Conservation (phyloP, 805 yeast genomes). For the Suhomyces kilbournensis region DNA sequence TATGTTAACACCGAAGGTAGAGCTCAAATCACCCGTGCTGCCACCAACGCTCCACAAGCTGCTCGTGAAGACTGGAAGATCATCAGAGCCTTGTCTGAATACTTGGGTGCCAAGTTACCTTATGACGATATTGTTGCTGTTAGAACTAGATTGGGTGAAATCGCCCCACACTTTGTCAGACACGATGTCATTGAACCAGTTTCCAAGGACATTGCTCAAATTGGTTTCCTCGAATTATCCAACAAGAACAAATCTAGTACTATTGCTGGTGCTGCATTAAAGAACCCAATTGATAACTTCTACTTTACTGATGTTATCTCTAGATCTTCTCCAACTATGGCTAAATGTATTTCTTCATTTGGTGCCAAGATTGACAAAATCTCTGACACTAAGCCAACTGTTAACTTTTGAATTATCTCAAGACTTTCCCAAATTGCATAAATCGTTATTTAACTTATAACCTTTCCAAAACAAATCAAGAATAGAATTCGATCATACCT, state of each 20-base stretch:
- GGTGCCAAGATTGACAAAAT: constrained; percentile 64
- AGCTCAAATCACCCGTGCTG: constrained; percentile 80
- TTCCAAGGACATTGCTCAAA: constrained; percentile 51
- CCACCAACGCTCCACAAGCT: constrained; percentile 81
- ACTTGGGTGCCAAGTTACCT: constrained; percentile 65
- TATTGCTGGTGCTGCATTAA: constrained; percentile 45
- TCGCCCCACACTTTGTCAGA: constrained; percentile 77
- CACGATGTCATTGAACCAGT: constrained; percentile 74
- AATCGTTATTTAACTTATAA: constrained; percentile 6
- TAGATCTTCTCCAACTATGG: constrained; percentile 87
- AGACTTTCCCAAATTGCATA: constrained; percentile 8
- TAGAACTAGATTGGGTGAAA: constrained; percentile 65
- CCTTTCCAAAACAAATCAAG: not conserved
- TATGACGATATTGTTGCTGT: constrained; percentile 70
- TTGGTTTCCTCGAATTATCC: constrained; percentile 51
- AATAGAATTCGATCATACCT: not conserved
- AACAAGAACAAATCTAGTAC: constrained; percentile 40
- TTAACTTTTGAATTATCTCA: constrained; percentile 25
- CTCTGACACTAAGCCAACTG: constrained; percentile 45
- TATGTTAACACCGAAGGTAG: constrained; percentile 90
- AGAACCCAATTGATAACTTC: constrained; percentile 75
- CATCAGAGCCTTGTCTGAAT: constrained; percentile 77
- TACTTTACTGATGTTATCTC: constrained; percentile 87
- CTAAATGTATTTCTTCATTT: constrained; percentile 72
- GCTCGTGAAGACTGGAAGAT: constrained; percentile 94